Conservation (phyloP, 768 basidiomycete genomes). For the Leccinum broughii region DNA sequence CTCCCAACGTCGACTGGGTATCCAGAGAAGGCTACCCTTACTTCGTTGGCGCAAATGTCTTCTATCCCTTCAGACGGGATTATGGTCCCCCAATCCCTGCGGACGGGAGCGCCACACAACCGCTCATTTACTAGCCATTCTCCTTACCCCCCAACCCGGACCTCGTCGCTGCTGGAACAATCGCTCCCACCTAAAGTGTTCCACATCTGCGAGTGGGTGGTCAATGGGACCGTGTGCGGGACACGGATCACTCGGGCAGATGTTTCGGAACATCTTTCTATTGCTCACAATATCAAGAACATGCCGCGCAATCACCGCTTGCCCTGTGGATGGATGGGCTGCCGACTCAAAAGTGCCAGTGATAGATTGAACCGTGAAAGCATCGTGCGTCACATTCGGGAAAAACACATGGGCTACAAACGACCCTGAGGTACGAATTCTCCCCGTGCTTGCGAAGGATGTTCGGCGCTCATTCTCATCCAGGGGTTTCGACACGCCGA, state of each 20-base stretch:
- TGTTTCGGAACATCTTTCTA: conserved; percentile 12
- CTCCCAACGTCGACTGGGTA: background rate
- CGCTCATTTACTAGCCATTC: background rate
- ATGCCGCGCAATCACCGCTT: fast-evolving
- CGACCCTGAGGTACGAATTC: conserved; percentile 3
- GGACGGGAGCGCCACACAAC: background rate
- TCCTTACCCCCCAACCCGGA: background rate
- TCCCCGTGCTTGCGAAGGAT: background rate
- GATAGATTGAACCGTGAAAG: conserved; percentile 11
- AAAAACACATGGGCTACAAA: conserved; percentile 15
- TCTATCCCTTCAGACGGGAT: too few species aligned
- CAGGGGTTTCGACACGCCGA: too few species aligned
- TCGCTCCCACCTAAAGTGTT: too few species aligned
- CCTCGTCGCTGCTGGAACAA: conserved; percentile 1
- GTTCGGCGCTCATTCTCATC: background rate
- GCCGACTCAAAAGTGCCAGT: background rate
- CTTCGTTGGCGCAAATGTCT: too few species aligned
- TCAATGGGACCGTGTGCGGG: conserved; percentile 2
- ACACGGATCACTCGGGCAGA: background rate
- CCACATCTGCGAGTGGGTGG: conserved; percentile 14
- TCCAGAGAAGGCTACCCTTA: too few species aligned
- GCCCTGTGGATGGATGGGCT: conserved; percentile 12
- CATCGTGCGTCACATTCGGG: conserved; percentile 18
- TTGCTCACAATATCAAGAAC: conserved; percentile 5
- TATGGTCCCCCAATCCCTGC: too few species aligned